Evolutionary conservation across 2,329 filamentous ascomycete species (phyloP).

Genomic region (Pseudogymnoascus sp.): DNA sequence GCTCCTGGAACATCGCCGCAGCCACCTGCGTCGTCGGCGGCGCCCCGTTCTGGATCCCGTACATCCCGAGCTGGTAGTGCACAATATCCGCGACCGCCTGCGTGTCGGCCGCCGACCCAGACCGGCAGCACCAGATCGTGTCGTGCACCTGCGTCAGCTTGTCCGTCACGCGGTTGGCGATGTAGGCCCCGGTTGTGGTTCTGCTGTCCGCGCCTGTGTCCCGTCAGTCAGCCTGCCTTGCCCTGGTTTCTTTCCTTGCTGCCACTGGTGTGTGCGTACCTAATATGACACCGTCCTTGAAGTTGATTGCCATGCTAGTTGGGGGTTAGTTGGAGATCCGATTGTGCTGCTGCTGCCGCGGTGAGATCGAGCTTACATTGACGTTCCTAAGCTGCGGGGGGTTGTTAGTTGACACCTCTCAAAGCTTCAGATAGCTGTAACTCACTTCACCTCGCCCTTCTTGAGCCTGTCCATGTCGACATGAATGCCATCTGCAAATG

Average conservation of each 20-base stretch:
- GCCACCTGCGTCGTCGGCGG: slow-evolving; percentile 90
- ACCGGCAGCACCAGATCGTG: slow-evolving; percentile 99
- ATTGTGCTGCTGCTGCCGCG: slow-evolving; percentile 15
- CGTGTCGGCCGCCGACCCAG: slow-evolving; percentile 93
- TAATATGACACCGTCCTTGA: slow-evolving; percentile 95
- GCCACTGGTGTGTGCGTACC: slow-evolving; percentile 39
- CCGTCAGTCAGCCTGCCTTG: neutral
- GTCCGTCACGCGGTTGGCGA: slow-evolving; percentile 97
- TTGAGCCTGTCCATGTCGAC: slow-evolving; percentile 98
- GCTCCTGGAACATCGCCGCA: slow-evolving; percentile 91
- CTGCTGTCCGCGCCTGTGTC: slow-evolving; percentile 77
- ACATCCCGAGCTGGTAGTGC: slow-evolving; percentile 90
- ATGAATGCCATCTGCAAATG: slow-evolving; percentile 83
- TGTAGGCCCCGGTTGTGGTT: slow-evolving; percentile 96
- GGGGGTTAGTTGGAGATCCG: slow-evolving; percentile 24
- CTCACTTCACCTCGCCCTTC: slow-evolving; percentile 98
- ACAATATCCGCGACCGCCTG: slow-evolving; percentile 98
- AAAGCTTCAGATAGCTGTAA: slow-evolving; percentile 19
- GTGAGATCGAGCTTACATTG: slow-evolving; percentile 60
- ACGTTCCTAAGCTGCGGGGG: slow-evolving; percentile 74
- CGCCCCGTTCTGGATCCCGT: slow-evolving; percentile 83
- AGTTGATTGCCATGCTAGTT: slow-evolving; percentile 92
- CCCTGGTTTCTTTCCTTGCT: neutral
- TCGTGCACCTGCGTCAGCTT: slow-evolving; percentile 98
- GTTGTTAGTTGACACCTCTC: slow-evolving; percentile 28